Evolutionary conservation across 352 stramenopile species (phyloP).

Genomic region (Phytophthora rubi): DNA sequence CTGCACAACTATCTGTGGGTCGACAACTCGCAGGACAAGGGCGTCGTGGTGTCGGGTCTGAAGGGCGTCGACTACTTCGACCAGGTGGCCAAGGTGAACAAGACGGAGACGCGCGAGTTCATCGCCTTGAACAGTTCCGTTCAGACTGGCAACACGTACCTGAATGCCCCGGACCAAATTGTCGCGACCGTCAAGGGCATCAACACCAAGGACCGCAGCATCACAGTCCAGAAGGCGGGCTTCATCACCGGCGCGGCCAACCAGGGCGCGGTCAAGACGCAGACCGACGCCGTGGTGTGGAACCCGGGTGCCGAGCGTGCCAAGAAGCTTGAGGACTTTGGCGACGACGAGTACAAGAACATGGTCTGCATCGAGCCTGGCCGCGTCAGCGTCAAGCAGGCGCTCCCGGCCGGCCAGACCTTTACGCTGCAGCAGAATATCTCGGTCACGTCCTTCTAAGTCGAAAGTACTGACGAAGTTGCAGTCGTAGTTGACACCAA

Average conservation of each 20-base stretch:
- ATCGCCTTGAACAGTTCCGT: slow-evolving; percentile 40
- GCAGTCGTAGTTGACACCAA: not conserved
- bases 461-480: slow-evolving; percentile 5
- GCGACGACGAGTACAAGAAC: slow-evolving; percentile 92
- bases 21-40: slow-evolving; percentile 66
- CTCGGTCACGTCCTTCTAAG: slow-evolving; percentile 26
- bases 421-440: slow-evolving; percentile 50
- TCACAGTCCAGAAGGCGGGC: slow-evolving; percentile 71
- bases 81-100: slow-evolving; percentile 80
- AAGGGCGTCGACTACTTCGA: slow-evolving; percentile 86
- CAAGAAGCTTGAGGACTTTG: slow-evolving; percentile 93
- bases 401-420: slow-evolving; percentile 51
- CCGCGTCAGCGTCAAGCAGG: slow-evolving; percentile 58
- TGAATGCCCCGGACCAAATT: slow-evolving; percentile 61
- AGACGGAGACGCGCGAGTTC: slow-evolving; percentile 60
- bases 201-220: slow-evolving; percentile 50
- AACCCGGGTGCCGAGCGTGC: slow-evolving; percentile 94
- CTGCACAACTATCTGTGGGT: slow-evolving; percentile 95
- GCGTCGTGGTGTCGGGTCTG: slow-evolving; percentile 80
- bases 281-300: slow-evolving; percentile 90
- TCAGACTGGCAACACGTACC: slow-evolving; percentile 90
- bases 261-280: slow-evolving; percentile 26
- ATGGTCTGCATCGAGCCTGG: slow-evolving; percentile 97
- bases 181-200: slow-evolving; percentile 59
- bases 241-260: slow-evolving; percentile 43